Evolutionary conservation across 805 yeast species (phyloP).

Genomic region (Isabelozyma pseudorhagii): DNA sequence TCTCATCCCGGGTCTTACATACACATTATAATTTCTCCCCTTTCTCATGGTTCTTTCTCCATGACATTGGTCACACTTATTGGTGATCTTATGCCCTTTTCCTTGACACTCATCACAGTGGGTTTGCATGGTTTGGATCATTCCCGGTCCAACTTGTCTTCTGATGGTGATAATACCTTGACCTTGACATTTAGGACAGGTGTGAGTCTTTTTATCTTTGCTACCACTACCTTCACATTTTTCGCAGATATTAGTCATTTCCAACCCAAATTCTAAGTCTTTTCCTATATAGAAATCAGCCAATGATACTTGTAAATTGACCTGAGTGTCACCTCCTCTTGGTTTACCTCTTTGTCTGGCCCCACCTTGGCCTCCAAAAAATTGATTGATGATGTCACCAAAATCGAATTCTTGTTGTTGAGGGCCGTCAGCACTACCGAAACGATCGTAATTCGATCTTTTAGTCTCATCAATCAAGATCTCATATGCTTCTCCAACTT

Average conservation of each 20-base stretch:
- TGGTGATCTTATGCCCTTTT: slow-evolving; percentile 60
- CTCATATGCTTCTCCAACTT: slow-evolving; percentile 91
- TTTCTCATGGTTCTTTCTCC: slow-evolving; percentile 66
- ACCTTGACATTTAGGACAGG: slow-evolving; percentile 73
- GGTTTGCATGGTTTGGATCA: slow-evolving; percentile 81
- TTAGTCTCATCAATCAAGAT: slow-evolving; percentile 72
- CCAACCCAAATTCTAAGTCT: slow-evolving; percentile 54
- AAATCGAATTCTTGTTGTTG: slow-evolving; percentile 28
- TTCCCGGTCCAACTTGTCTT: slow-evolving; percentile 82
- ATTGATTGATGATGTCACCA: slow-evolving; percentile 58
- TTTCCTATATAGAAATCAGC: slow-evolving; percentile 72
- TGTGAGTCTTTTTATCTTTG: slow-evolving; percentile 65
- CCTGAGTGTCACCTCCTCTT: slow-evolving; percentile 61
- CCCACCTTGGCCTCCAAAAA: slow-evolving; percentile 23
- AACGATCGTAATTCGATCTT: slow-evolving; percentile 64
- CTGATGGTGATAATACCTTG: slow-evolving; percentile 62
- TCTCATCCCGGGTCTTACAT: slow-evolving; percentile 67
- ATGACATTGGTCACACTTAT: slow-evolving; percentile 65
- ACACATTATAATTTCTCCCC: slow-evolving; percentile 54
- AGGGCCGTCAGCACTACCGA: slow-evolving; percentile 65
- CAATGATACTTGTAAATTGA: slow-evolving; percentile 54
- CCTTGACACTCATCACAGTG: slow-evolving; percentile 82
- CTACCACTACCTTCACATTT: slow-evolving; percentile 85
- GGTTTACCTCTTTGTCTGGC: slow-evolving; percentile 38
- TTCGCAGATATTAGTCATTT: slow-evolving; percentile 72